A percentile compares a stretch with the other conserved stretches of the same genome.
Evolutionary conservation across 352 stramenopile species (phyloP).

Genomic region (Elongisporangium undulatum): DNA sequence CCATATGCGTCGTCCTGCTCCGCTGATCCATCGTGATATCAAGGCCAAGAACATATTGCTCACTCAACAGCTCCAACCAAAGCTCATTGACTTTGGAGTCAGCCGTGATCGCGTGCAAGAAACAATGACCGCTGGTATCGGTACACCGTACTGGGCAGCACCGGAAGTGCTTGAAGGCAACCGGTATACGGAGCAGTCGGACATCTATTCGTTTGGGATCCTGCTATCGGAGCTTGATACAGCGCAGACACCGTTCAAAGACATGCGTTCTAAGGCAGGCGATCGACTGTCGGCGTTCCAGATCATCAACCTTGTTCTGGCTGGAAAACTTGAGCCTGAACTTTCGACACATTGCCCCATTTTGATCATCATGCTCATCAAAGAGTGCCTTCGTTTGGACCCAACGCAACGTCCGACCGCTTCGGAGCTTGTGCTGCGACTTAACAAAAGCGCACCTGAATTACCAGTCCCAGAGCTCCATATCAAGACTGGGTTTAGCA

Average conservation of each 20-base stretch:
- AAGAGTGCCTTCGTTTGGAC: conserved; percentile 31
- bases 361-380: conserved; percentile 13
- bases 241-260: conserved; percentile 19
- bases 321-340: conserved; percentile 18
- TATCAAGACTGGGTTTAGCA: too few species aligned
- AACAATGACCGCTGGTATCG: conserved; percentile 52
- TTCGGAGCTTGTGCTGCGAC: too few species aligned
- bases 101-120: conserved; percentile 9
- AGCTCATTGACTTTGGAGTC: conserved; percentile 84
- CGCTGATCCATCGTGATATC: conserved; percentile 47
- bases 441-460: too few species aligned
- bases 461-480: too few species aligned
- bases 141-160: conserved; percentile 77
- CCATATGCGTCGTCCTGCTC: conserved; percentile 8
- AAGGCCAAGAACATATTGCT: conserved; percentile 81
- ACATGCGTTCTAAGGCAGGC: conserved; percentile 9
- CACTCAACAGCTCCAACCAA: conserved; percentile 54
- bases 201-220: conserved; percentile 76
- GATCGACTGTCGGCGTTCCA: conserved; percentile 14
- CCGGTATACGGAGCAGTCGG: conserved; percentile 35
- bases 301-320: conserved; percentile 25
- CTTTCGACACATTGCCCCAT: conserved; percentile 30
- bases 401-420: too few species aligned
- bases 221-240: conserved; percentile 55
- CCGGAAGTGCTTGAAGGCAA: conserved; percentile 59